Conservation (phyloP, 441 rosid species). For the Populus hybrid region DNA sequence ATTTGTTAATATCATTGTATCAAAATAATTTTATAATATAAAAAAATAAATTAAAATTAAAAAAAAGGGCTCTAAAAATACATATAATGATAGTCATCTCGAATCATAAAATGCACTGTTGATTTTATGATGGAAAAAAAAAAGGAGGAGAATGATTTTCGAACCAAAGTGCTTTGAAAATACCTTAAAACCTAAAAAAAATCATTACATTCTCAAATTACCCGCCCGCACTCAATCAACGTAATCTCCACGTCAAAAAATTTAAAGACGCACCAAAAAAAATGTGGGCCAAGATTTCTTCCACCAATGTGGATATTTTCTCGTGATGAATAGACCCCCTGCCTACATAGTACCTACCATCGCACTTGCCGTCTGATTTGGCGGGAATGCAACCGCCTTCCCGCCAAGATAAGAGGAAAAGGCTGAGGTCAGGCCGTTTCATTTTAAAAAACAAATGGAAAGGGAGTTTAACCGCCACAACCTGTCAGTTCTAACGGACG, state of each 20-base stretch:
- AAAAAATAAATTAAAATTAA: no score
- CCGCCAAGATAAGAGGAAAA: slow-evolving; percentile 32
- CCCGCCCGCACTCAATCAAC: neutral
- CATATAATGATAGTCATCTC: no score
- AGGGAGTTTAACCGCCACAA: slow-evolving; percentile 4
- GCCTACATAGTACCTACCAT: neutral
- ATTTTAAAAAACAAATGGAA: neutral
- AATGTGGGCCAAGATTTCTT: slow-evolving; percentile 15
- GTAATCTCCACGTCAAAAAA: slow-evolving; percentile 27
- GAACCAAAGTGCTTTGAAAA: neutral
- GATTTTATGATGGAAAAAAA: no score
- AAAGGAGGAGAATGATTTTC: neutral
- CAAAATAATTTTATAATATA: no score
- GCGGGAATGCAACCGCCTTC: slow-evolving; percentile 36
- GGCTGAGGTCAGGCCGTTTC: neutral
- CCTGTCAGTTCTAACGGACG: slow-evolving; percentile 4
- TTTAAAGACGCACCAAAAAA: neutral
- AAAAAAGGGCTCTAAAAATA: no score
- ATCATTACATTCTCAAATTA: neutral
- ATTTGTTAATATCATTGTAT: no score
- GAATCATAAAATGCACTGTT: no score
- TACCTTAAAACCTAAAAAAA: neutral
- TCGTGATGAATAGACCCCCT: slow-evolving; percentile 29
- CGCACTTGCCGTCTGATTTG: slow-evolving; percentile 27
- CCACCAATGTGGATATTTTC: slow-evolving; percentile 28